phyloP scores from a whole-genome alignment of 1,139 yeast genomes.

The Blastobotrys aristatus region DNA sequence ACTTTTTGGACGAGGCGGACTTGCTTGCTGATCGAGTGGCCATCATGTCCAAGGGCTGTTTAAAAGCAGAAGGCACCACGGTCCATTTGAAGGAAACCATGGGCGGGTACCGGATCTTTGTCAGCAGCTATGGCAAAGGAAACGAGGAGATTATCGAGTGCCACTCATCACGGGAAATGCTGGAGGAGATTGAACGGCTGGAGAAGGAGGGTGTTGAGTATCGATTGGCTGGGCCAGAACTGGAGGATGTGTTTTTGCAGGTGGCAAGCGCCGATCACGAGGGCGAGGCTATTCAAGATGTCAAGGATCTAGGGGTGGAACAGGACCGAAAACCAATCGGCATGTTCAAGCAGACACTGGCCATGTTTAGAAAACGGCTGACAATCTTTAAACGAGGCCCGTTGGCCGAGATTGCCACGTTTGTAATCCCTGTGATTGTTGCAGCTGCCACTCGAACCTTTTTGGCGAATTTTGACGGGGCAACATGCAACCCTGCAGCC shows the following conservation, averaged over 20 bases:
- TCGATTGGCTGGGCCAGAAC: conserved; percentile 33
- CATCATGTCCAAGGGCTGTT: conserved; percentile 32
- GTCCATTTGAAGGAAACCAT: conserved; percentile 32
- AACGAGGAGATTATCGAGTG: conserved; percentile 24
- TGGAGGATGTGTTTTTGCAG: conserved; percentile 35
- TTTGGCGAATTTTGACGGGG: conserved; percentile 23
- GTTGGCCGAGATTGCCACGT: conserved; percentile 28
- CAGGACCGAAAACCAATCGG: conserved; percentile 17
- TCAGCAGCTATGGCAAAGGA: conserved; percentile 26
- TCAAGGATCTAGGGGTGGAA: conserved; percentile 2
- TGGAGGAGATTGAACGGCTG: conserved; percentile 20
- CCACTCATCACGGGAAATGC: conserved; percentile 23
- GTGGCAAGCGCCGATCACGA: conserved; percentile 34
- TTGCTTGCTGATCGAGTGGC: conserved; percentile 35
- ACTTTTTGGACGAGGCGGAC: conserved; percentile 38
- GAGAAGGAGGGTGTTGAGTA: conserved; percentile 25
- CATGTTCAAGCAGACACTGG: conserved; percentile 25
- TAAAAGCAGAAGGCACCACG: conserved; percentile 33
- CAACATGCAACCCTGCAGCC: conserved; percentile 24
- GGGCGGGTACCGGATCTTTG: conserved; percentile 33
- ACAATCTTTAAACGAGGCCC: conserved; percentile 31
- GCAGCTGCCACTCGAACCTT: conserved; percentile 30
- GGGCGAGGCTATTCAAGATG: conserved; percentile 16
- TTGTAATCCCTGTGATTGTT: conserved; percentile 32
- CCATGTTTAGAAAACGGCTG: conserved; percentile 32